These are phyloP conservation scores for Irpex sp. DNA, from an alignment of 1,284 basidiomycete genomes.

Conservation along the genomic window DNA sequence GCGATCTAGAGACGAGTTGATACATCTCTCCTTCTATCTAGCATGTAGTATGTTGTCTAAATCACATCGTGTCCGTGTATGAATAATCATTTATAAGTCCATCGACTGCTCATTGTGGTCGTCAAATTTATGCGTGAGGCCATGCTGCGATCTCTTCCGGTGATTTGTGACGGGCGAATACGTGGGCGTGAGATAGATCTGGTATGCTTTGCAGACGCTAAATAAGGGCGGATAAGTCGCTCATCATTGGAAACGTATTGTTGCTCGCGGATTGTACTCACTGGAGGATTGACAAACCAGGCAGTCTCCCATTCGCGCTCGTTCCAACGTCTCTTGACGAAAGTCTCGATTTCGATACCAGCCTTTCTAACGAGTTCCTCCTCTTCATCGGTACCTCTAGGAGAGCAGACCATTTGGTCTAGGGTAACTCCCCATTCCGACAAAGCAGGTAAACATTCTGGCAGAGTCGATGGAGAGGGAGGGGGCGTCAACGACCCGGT, in stretches of 20 bases:
- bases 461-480: conserved; percentile 58
- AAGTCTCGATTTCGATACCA: conserved; percentile 53
- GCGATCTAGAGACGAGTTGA: too few species aligned
- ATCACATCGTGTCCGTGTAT: neutral
- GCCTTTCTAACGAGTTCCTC: conserved; percentile 44
- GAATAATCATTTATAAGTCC: neutral
- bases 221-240: neutral
- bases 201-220: conserved; percentile 76
- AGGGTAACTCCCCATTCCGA: conserved; percentile 64
- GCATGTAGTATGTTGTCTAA: neutral
- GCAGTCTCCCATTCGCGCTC: conserved; percentile 74
- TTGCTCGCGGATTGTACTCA: conserved; percentile 29
- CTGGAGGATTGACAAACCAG: conserved; percentile 83
- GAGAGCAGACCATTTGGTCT: conserved; percentile 49
- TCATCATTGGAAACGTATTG: neutral
- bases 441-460: conserved; percentile 50
- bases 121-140: neutral
- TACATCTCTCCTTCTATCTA: too few species aligned
- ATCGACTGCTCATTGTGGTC: neutral
- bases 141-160: conserved; percentile 20
- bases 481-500: conserved; percentile 55
- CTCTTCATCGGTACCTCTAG: conserved; percentile 45
- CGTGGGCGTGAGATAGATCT: conserved; percentile 73
- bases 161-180: conserved; percentile 60
- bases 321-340: conserved; percentile 58